Conservation (phyloP, 1,284 basidiomycete species). For the Bondarzewia mesenterica region DNA sequence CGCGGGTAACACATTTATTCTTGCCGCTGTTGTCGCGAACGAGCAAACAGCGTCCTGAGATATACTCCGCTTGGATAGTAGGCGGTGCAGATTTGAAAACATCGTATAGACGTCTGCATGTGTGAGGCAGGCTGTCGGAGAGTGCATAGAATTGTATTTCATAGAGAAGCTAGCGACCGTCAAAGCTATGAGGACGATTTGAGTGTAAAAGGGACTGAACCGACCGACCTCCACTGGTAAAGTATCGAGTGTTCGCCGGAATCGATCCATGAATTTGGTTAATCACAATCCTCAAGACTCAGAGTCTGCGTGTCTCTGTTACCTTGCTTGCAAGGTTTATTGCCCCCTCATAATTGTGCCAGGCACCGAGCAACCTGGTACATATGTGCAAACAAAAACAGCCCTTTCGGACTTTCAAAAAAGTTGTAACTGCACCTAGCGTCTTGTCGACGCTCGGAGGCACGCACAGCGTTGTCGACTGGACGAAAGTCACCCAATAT, state of each 20-base stretch:
- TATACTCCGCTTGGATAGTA: slow-evolving; percentile 52
- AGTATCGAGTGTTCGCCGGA: neutral
- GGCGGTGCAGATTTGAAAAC: slow-evolving; percentile 46
- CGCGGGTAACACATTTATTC: slow-evolving; percentile 33
- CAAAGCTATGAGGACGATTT: neutral
- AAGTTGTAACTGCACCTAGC: too few species aligned
- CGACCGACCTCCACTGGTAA: slow-evolving; percentile 4
- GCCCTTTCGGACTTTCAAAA: too few species aligned
- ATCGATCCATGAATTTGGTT: neutral
- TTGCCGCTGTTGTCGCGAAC: slow-evolving; percentile 6
- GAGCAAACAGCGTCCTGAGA: slow-evolving; percentile 30
- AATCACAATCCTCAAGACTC: neutral
- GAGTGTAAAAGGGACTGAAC: neutral
- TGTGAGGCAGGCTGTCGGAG: slow-evolving; percentile 50
- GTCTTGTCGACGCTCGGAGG: too few species aligned
- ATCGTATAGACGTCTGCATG: slow-evolving; percentile 40
- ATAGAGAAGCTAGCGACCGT: slow-evolving; percentile 50
- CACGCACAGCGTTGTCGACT: too few species aligned
- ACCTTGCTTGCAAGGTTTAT: too few species aligned
- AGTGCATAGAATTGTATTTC: slow-evolving; percentile 62
- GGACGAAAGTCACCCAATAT: too few species aligned
- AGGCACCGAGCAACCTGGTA: too few species aligned
- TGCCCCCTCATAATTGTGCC: too few species aligned
- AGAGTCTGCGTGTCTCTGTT: too few species aligned
- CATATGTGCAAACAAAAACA: too few species aligned